These are phyloP conservation scores for Phytophthora pluvialis DNA, from an alignment of 352 stramenopile genomes.

Conservation along the genomic window DNA sequence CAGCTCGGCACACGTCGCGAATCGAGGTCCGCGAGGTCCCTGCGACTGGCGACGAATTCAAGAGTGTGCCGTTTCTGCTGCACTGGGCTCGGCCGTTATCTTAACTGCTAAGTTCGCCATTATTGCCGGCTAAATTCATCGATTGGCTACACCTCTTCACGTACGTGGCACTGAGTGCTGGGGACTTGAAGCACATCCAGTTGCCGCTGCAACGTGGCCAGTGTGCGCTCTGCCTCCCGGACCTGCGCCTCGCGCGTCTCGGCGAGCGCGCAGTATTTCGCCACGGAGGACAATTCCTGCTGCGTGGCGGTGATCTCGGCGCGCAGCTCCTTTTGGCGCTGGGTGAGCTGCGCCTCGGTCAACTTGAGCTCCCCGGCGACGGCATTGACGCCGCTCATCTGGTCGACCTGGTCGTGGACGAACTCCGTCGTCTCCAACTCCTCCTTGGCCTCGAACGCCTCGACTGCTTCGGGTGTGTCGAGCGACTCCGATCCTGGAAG, in stretches of 20 bases:
- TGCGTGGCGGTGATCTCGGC: constrained; percentile 39
- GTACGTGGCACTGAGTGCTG: constrained; percentile 6
- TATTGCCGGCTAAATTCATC: not conserved
- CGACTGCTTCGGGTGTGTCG: constrained; percentile 32
- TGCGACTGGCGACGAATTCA: constrained; percentile 22
- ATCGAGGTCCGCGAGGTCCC: constrained; percentile 8
- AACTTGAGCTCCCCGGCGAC: constrained; percentile 44
- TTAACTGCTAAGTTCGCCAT: not conserved
- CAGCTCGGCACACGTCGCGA: constrained; percentile 10
- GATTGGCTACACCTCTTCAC: constrained; percentile 29
- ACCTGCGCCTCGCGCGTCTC: constrained; percentile 44
- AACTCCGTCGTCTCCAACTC: constrained; percentile 41
- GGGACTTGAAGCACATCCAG: constrained; percentile 23
- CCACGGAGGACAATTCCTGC: constrained; percentile 41
- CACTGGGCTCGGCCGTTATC: constrained; percentile 25
- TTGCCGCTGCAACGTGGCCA: constrained; percentile 50
- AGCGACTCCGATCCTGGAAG: constrained; percentile 33
- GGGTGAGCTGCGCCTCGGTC: constrained; percentile 51
- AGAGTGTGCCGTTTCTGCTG: constrained; percentile 30
- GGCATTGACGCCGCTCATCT: constrained; percentile 34
- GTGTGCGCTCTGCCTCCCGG: constrained; percentile 47
- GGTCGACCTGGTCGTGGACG: constrained; percentile 27
- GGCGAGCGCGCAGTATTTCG: constrained; percentile 45
- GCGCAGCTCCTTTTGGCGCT: constrained; percentile 58
- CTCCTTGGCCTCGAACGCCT: constrained; percentile 38